Evolutionary conservation across 805 yeast species (phyloP), one percentile per base, ranked within the genome.

Genomic region (Hanseniaspora valbyensis): DNA sequence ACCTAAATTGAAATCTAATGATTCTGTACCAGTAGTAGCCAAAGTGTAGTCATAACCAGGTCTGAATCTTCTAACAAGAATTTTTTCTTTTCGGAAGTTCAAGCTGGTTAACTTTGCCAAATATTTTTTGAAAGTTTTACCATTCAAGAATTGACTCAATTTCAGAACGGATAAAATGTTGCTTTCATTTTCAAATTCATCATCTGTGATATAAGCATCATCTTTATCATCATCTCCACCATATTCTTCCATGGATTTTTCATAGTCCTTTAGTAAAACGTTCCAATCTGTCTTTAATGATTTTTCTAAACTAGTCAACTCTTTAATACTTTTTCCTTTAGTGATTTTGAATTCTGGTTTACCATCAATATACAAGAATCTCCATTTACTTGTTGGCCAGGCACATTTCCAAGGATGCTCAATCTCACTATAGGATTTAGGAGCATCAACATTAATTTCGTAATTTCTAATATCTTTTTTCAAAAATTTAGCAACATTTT

Each of bases 31-130:
- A 2, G 77, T 68, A 0, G 97, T 85, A 0, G 98, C 98, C 41
- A 92, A 68, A 2, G 90, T 89, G 65, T 85, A 92, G 64, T 92
- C 99, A 26, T 77, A 80, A 2, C 97, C 98, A 1, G 96, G 98
- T 58, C 98, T 77, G 68, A 92, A 92, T 55, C 96, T 72, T 59
- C 99, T 75, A 7, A 85, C 75, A 24, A 89, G 61, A 1, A 83
- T 68, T 56, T 82, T 85, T 55, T 83, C 84, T 44, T 80, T 74
- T 4, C 25, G 33, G 2, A 78, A 67, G 8, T 83, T 78, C 50
- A 87, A 60, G 14, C 78, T 74, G 0, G 96, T 83, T 2, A 89
- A 62, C 2, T 67, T 52, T 19, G 69, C 66, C 42, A 92, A 62
- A 82, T 92, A 89, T 61, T 81, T 80, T 42, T 74, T 73, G 65